A percentile compares a stretch with the other conserved stretches of the same genome.
phyloP scores from a whole-genome alignment of 1,139 yeast species.

The Sugiyamaella novakii region DNA sequence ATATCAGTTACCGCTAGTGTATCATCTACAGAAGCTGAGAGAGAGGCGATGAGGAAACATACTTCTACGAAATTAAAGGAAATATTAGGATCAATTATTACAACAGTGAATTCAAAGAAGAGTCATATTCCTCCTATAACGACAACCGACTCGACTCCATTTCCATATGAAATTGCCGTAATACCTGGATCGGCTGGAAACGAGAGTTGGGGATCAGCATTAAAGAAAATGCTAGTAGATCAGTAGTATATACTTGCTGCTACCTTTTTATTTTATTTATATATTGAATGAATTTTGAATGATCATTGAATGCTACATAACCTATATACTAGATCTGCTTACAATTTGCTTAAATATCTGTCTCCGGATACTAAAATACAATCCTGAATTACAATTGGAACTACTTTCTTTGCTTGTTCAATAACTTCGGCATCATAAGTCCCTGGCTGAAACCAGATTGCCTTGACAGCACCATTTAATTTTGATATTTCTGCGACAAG shows the following conservation, averaged over 20 bases:
- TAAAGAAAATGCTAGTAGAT: constrained; percentile 39
- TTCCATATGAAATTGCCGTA: constrained; percentile 55
- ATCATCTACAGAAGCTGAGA: constrained; percentile 30
- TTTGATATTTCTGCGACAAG: constrained; percentile 50
- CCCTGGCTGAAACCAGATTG: constrained; percentile 86
- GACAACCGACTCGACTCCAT: constrained; percentile 65
- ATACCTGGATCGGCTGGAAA: constrained; percentile 28
- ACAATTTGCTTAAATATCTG: constrained; percentile 46
- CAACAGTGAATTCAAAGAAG: constrained; percentile 56
- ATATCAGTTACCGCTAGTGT: constrained; percentile 43
- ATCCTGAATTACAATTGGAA: constrained; percentile 56
- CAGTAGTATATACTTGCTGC: too few species aligned
- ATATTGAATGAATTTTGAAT: constrained; percentile 14
- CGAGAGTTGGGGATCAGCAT: constrained; percentile 41
- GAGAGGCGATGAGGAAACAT: constrained; percentile 25
- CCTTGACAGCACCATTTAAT: constrained; percentile 48
- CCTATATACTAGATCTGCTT: too few species aligned
- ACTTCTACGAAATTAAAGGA: constrained; percentile 44
- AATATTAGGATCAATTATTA: constrained; percentile 52
- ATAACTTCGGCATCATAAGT: constrained; percentile 62
- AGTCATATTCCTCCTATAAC: constrained; percentile 76
- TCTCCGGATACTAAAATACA: constrained; percentile 76
- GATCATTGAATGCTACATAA: too few species aligned
- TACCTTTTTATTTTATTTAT: too few species aligned
- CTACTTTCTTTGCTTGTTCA: constrained; percentile 45